A percentile compares a stretch with the other conserved stretches of the same genome.
Conservation (phyloP, 306 rosid species). For the Inga leiocalycina region DNA sequence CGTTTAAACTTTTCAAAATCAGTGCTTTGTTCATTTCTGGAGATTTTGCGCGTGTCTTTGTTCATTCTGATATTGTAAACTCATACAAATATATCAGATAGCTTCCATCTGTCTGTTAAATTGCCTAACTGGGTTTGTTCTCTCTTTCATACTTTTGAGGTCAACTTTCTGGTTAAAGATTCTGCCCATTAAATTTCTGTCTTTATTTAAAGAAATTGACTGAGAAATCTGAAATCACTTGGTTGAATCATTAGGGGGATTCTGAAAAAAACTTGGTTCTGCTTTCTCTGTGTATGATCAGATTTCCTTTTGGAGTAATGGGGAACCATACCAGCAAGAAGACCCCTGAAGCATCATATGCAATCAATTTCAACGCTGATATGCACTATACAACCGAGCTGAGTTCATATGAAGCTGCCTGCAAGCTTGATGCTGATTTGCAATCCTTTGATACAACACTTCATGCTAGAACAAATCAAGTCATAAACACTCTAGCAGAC, state of each 20-base stretch:
- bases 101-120: slow-evolving; percentile 10
- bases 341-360: slow-evolving; percentile 47
- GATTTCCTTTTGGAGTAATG: slow-evolving; percentile 56
- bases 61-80: slow-evolving; percentile 9
- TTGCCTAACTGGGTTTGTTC: slow-evolving; percentile 23
- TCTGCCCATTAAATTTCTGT: slow-evolving; percentile 7
- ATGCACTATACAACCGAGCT: slow-evolving; percentile 65
- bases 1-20: slow-evolving; percentile 25
- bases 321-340: slow-evolving; percentile 85
- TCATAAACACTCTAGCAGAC: slow-evolving; percentile 72
- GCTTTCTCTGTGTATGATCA: slow-evolving; percentile 13
- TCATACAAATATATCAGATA: slow-evolving; percentile 19
- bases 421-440: slow-evolving; percentile 72
- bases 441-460: slow-evolving; percentile 73
- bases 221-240: background rate
- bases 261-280: slow-evolving; percentile 42
- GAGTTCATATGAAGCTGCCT: slow-evolving; percentile 81
- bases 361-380: slow-evolving; percentile 42
- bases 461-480: slow-evolving; percentile 74
- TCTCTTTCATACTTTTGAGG: background rate
- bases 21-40: slow-evolving; percentile 29
- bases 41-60: background rate
- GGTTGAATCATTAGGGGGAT: slow-evolving; percentile 18
- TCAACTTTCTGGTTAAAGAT: slow-evolving; percentile 6
- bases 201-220: background rate